A percentile compares a stretch with the other conserved stretches of the same genome.
phyloP scores from a whole-genome alignment of 805 yeast species.

The Candida coquimbonensis region DNA sequence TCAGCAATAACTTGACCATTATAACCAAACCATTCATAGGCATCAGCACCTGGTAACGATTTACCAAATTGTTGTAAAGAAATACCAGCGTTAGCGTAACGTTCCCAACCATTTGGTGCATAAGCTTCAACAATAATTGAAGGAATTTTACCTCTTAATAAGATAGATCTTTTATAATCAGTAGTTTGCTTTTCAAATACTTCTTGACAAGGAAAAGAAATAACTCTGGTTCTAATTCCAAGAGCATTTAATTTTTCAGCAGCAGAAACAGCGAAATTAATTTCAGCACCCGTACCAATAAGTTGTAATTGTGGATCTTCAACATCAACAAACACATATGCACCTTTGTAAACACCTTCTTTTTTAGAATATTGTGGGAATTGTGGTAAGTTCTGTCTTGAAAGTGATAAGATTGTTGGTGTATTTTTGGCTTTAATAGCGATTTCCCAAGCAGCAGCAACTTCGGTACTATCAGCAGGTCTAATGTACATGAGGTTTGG shows the following conservation, averaged over 20 bases:
- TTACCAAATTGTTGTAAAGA: slow-evolving; percentile 96
- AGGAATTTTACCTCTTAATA: slow-evolving; percentile 87
- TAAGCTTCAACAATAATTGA: slow-evolving; percentile 89
- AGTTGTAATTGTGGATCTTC: slow-evolving; percentile 65
- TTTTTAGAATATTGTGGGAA: slow-evolving; percentile 87
- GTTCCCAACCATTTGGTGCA: slow-evolving; percentile 87
- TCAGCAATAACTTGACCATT: slow-evolving; percentile 88
- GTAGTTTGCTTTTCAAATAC: slow-evolving; percentile 80
- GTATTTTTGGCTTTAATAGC: slow-evolving; percentile 57
- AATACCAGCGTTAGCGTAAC: slow-evolving; percentile 93
- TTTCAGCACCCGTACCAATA: slow-evolving; percentile 92
- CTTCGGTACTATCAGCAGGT: slow-evolving; percentile 91
- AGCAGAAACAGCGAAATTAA: slow-evolving; percentile 73
- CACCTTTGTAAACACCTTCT: slow-evolving; percentile 85
- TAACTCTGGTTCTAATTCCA: slow-evolving; percentile 74
- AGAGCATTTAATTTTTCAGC: slow-evolving; percentile 58
- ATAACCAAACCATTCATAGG: slow-evolving; percentile 82
- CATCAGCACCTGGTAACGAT: slow-evolving; percentile 80
- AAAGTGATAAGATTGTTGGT: slow-evolving; percentile 68
- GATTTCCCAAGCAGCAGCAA: slow-evolving; percentile 71
- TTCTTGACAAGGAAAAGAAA: slow-evolving; percentile 87
- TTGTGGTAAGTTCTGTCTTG: slow-evolving; percentile 89
- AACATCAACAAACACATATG: slow-evolving; percentile 65
- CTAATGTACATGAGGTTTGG: slow-evolving; percentile 85
- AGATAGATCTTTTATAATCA: slow-evolving; percentile 76